Evolutionary conservation across 139 green algal genomes (phyloP), one percentile per base, ranked within the genome.

Genomic region (Chlamydomonas asymmetrica): DNA sequence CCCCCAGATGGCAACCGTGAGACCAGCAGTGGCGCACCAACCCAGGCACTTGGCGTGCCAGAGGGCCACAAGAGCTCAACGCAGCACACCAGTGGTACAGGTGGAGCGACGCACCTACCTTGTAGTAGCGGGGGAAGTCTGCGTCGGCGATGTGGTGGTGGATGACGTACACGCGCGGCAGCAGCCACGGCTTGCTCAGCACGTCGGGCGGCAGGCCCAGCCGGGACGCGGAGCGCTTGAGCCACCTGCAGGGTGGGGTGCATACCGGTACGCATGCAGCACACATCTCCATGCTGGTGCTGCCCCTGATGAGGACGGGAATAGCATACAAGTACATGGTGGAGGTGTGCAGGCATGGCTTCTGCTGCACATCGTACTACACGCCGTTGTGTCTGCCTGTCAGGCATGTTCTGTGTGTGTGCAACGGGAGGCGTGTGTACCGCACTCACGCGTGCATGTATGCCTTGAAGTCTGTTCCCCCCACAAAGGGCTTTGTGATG

Each of bases 401-500:
- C 10, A 52, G 45, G 45, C 10, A 52, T 52, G 45, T 52, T 10
- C 45, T n/a, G n/a, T n/a, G n/a, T n/a, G n/a, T n/a, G n/a, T n/a
- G n/a, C n/a, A n/a, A n/a, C n/a, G n/a, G n/a, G n/a, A n/a, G n/a
- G 45, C 45, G 10, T 52, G 45, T 16, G 10, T 16, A 52, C 45
- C 10, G 45, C 45, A 10, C 10, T 52, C 77, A 83, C 52, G 31
- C 71, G 43, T 60, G 54, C 77, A 83, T 83, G 34, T 83, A 54
- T 5, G 40, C 34, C 60, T 52, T 68, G 71, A 83, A 83, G 70
- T 83, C 64, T 27, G 52, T 56, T 5, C 50, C 52, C 4, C 73
- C 73, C 49, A 77, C 71, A 16, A 84, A 92, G 18, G 84, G 81
- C 66, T 88, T 87, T n/a, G 85, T 92, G 43, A 89, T 79, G 48